A percentile compares a stretch with the other conserved stretches of the same genome.
Evolutionary conservation across 106 monocot species (phyloP).

Genomic region (Gastrodia elata): DNA sequence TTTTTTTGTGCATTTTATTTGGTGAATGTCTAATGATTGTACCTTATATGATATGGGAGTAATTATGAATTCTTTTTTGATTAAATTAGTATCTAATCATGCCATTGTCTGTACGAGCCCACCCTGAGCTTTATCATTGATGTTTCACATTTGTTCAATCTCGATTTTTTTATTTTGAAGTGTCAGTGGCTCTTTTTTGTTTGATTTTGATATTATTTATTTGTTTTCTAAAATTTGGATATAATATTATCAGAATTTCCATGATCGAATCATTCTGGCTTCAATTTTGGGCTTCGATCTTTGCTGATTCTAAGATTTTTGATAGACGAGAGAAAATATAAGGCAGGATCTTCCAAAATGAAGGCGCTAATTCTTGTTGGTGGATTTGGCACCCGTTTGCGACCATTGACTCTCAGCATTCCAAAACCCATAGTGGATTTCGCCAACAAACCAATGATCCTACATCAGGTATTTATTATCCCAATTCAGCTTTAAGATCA

Average conservation of each 20-base stretch:
- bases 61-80: too few relatives aligned
- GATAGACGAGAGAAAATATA: neutral
- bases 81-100: too few relatives aligned
- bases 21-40: too few relatives aligned
- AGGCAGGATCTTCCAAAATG: constrained; percentile 17
- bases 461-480: constrained; percentile 52
- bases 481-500: neutral
- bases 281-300: neutral
- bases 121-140: neutral
- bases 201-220: neutral
- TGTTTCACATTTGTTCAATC: neutral
- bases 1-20: too few relatives aligned
- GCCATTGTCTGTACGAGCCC: too few relatives aligned
- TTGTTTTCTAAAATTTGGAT: too few relatives aligned
- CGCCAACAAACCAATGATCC: constrained; percentile 64
- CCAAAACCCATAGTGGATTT: constrained; percentile 62
- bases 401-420: constrained; percentile 53
- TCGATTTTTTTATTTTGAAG: neutral
- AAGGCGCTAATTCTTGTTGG: constrained; percentile 62
- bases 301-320: neutral
- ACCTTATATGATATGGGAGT: too few relatives aligned
- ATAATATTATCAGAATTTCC: too few relatives aligned
- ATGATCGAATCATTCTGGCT: neutral
- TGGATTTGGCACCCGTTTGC: constrained; percentile 58
- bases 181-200: neutral